Evolutionary conservation across 2,329 filamentous ascomycete genomes (phyloP), one percentile per base, ranked within the genome.

Genomic region (Pseudogymnoascus sp.): DNA sequence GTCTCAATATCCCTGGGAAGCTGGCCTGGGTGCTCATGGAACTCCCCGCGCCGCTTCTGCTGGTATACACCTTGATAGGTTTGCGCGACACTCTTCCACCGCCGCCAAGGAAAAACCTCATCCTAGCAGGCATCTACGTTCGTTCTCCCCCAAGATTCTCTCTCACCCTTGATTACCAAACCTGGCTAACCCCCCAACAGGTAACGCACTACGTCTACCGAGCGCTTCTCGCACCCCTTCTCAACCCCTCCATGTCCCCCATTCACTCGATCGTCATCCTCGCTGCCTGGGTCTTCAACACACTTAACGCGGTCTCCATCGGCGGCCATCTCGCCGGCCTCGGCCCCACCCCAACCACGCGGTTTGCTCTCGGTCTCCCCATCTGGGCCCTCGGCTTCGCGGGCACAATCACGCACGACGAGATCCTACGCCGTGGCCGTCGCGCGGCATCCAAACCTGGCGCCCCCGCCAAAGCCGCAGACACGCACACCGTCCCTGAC

Each of bases 21-120:
- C 79, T 91, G 67, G 92, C 86, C 64, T 99, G 95, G 95, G 82
- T 89, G 63, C 83, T 87, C 2, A 97, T 97, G 91, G 95, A 99
- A 76, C 78, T 83, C 13, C 87, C 90, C 0, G 91, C 91, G 15
- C 87, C 92, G 71, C 71, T 91, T 35, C 89, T 87, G 11, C 78
- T 97, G 64, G 75, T 95, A 63, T 97, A 96, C 78, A 85, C 88
- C 69, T 88, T 96, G 82, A 81, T 77, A 68, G 85, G 83, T 15
- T 80, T 96, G 23, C 76, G 84, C 69, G 75, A 84, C 62, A 83
- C 82, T 23, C 79, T 89, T 65, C 74, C 76, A 2, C 76, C 82
- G 66, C 77, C 93, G 40, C 89, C 90, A 1, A 90, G 85, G 86
- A 87, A 88, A 71, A 93, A 93, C 75, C 87, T 87, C 77, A 84